A percentile compares a stretch with the other conserved stretches of the same genome.
These are phyloP conservation scores for Heterobasidion irregulare DNA, from an alignment of 1,284 basidiomycete genomes.

Conservation along the genomic window DNA sequence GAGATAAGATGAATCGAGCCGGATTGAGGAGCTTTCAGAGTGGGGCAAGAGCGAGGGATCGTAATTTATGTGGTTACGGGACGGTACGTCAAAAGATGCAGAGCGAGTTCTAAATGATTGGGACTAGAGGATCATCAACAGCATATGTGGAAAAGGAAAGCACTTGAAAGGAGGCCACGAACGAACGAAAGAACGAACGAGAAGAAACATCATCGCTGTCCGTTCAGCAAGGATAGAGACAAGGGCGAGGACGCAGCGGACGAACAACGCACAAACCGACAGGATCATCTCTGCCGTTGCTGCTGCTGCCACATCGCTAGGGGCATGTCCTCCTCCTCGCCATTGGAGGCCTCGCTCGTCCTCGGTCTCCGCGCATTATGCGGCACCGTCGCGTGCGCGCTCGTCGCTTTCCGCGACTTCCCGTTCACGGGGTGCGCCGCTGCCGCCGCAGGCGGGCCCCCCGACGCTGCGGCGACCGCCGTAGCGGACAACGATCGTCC, in stretches of 20 bases:
- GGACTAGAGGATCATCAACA: too few relatives aligned
- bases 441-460: conserved; percentile 24
- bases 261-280: not conserved
- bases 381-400: conserved; percentile 49
- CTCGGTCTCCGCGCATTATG: conserved; percentile 23
- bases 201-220: not conserved
- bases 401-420: conserved; percentile 52
- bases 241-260: not conserved
- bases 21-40: too few relatives aligned
- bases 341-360: conserved; percentile 22
- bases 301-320: conserved; percentile 71
- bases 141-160: too few relatives aligned
- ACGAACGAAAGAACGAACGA: too few relatives aligned
- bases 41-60: too few relatives aligned
- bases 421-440: conserved; percentile 35
- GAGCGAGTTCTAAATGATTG: too few relatives aligned
- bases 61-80: too few relatives aligned
- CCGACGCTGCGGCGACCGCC: conserved; percentile 19
- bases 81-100: too few relatives aligned
- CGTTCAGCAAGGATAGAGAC: not conserved
- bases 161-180: too few relatives aligned
- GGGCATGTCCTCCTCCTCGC: conserved; percentile 69
- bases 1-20: too few relatives aligned
- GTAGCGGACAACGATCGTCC: conserved; percentile 64
- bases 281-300: conserved; percentile 31